A percentile compares a stretch with the other conserved stretches of the same genome.
Evolutionary conservation across 768 basidiomycete species (phyloP).

Genomic region (Artomyces pyxidatus): DNA sequence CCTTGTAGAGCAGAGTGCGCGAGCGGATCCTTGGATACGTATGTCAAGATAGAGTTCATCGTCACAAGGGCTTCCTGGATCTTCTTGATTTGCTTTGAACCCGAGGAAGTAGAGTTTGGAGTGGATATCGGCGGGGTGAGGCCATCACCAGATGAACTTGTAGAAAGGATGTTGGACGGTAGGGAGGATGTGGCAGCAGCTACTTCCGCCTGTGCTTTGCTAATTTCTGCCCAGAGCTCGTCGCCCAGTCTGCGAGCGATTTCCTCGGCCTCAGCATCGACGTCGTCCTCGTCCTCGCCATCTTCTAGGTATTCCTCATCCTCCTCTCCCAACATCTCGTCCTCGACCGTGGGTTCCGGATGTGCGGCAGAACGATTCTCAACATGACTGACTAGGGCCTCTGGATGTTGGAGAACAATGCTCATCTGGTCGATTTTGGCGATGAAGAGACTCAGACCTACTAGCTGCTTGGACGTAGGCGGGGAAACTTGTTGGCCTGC

Average conservation of each 20-base stretch:
- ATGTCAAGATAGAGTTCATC: slow-evolving; percentile 52
- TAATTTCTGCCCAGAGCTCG: slow-evolving; percentile 72
- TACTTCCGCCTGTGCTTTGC: slow-evolving; percentile 46
- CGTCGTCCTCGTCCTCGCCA: slow-evolving; percentile 50
- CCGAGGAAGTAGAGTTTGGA: not conserved
- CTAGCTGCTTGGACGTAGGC: no score
- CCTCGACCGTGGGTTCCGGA: no score
- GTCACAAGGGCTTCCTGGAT: slow-evolving; percentile 56
- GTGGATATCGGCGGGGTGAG: not conserved
- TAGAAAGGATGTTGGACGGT: not conserved
- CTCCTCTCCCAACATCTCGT: no score
- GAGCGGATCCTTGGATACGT: slow-evolving; percentile 46
- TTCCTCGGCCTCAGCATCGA: slow-evolving; percentile 64
- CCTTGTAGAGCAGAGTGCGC: slow-evolving; percentile 48
- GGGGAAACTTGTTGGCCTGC: no score
- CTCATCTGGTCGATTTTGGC: no score
- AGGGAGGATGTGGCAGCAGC: slow-evolving; percentile 16
- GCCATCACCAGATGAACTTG: not conserved
- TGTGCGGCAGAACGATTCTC: no score
- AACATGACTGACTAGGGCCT: no score
- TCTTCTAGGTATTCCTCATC: slow-evolving; percentile 37
- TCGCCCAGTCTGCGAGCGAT: slow-evolving; percentile 69
- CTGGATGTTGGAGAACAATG: no score
- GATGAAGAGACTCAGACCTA: no score
- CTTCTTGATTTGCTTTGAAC: slow-evolving; percentile 24